phyloP scores from a whole-genome alignment of 148 eudicot genomes.

The Chenopodium album region DNA sequence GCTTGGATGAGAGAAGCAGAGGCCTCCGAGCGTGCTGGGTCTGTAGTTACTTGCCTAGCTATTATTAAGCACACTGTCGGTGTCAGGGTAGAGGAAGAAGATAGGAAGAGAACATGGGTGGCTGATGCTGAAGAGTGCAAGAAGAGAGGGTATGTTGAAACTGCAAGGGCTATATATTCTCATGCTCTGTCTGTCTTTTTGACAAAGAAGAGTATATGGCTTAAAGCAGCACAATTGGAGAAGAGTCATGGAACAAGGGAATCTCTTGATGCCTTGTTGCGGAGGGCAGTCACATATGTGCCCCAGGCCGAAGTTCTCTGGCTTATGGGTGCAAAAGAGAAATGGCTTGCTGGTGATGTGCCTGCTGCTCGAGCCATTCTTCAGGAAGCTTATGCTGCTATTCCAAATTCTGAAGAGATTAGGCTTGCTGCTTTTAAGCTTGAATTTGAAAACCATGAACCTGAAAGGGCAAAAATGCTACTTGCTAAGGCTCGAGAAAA shows the following conservation, averaged over 20 bases:
- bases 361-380: constrained; percentile 90
- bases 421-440: constrained; percentile 97
- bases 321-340: constrained; percentile 98
- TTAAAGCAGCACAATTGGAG: constrained; percentile 91
- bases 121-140: constrained; percentile 98
- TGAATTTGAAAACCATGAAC: constrained; percentile 90
- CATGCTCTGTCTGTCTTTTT: constrained; percentile 80
- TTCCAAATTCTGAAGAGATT: constrained; percentile 90
- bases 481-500: constrained; percentile 88
- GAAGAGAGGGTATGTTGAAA: constrained; percentile 94
- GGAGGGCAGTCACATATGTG: constrained; percentile 77
- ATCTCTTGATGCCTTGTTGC: constrained; percentile 78
- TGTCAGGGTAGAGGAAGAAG: constrained; percentile 91
- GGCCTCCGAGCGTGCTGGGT: constrained; percentile 84
- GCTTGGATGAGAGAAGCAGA: constrained; percentile 99
- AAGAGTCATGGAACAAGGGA: constrained; percentile 86
- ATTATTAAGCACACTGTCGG: constrained; percentile 74
- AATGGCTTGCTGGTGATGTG: constrained; percentile 98
- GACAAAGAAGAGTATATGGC: constrained; percentile 95
- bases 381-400: constrained; percentile 88
- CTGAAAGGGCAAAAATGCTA: constrained; percentile 84
- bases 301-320: constrained; percentile 94
- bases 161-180: constrained; percentile 84
- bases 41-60: constrained; percentile 81
- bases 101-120: constrained; percentile 97